Conservation (phyloP, 176 grass and related monocot genomes). For the Bonia amplexicaulis region DNA sequence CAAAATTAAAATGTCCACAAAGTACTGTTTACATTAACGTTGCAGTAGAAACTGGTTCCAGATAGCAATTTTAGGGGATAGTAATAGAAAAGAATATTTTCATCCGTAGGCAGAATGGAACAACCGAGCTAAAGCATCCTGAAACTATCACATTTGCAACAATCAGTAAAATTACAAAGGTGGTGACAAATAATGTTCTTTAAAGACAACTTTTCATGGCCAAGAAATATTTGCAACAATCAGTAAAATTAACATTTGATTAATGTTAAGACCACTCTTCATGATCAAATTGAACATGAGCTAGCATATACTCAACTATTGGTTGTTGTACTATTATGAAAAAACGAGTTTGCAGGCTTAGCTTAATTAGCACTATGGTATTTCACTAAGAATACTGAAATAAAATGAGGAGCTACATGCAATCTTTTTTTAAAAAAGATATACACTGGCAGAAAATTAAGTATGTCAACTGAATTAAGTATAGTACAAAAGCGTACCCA, state of each 20-base stretch:
- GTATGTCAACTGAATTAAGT: background rate
- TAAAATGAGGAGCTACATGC: background rate
- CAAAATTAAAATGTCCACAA: slow-evolving; percentile 4
- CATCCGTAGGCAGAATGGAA: background rate
- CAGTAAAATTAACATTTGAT: background rate
- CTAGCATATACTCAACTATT: background rate
- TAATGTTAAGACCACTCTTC: background rate
- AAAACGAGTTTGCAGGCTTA: background rate
- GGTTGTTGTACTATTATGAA: background rate
- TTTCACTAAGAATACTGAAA: slow-evolving; percentile 1
- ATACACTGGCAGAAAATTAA: background rate
- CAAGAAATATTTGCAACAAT: background rate
- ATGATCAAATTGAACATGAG: background rate
- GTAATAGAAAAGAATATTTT: background rate
- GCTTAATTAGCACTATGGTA: background rate
- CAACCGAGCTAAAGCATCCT: background rate
- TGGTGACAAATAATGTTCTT: background rate
- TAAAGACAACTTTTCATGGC: background rate
- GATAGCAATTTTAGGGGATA: background rate
- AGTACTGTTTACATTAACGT: background rate
- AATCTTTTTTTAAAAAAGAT: background rate
- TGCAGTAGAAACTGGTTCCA: background rate
- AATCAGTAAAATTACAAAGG: background rate
- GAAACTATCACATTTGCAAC: background rate
- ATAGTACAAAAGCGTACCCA: slow-evolving; percentile 55